phyloP scores from a whole-genome alignment of 768 basidiomycete species.

The Mycena polygramma region DNA sequence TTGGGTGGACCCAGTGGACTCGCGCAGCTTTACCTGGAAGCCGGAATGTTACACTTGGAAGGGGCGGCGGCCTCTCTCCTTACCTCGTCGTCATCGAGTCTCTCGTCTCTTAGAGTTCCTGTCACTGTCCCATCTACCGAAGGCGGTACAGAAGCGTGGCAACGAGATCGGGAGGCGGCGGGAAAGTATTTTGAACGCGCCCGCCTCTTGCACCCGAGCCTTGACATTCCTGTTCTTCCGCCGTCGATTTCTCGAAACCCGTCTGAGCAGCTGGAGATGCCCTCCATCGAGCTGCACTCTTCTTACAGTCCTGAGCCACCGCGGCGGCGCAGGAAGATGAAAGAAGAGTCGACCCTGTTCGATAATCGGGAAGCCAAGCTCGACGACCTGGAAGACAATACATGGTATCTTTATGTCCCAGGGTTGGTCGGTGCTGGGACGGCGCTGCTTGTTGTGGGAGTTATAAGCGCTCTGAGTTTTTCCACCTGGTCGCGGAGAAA shows the following conservation, averaged over 20 bases:
- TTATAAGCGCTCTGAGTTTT: constrained; percentile 83
- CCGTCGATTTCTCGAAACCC: constrained; percentile 52
- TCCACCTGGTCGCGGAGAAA: constrained; percentile 77
- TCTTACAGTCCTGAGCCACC: constrained; percentile 53
- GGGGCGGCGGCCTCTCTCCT: constrained; percentile 81
- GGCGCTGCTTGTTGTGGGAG: constrained; percentile 81
- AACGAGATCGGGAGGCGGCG: constrained; percentile 78
- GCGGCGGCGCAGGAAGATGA: constrained; percentile 63
- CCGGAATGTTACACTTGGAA: constrained; percentile 85
- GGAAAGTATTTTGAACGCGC: constrained; percentile 81
- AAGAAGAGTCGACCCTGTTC: constrained; percentile 65
- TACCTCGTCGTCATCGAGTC: constrained; percentile 79
- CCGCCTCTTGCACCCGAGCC: constrained; percentile 65
- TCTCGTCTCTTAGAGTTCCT: constrained; percentile 83
- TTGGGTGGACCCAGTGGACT: constrained; percentile 77
- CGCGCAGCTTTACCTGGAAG: constrained; percentile 83
- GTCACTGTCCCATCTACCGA: constrained; percentile 62
- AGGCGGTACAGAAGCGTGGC: constrained; percentile 80
- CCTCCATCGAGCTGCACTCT: constrained; percentile 64
- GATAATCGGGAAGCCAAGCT: constrained; percentile 58
- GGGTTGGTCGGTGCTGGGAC: constrained; percentile 88
- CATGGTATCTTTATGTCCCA: constrained; percentile 87
- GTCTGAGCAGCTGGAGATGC: constrained; percentile 72
- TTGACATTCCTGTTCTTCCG: constrained; percentile 80
- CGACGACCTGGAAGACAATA: constrained; percentile 70